Percentiles rank a stretch among this genome's conserved stretches.
phyloP scores from a whole-genome alignment of 345 rosid genomes.

The Limnanthes douglasii region DNA sequence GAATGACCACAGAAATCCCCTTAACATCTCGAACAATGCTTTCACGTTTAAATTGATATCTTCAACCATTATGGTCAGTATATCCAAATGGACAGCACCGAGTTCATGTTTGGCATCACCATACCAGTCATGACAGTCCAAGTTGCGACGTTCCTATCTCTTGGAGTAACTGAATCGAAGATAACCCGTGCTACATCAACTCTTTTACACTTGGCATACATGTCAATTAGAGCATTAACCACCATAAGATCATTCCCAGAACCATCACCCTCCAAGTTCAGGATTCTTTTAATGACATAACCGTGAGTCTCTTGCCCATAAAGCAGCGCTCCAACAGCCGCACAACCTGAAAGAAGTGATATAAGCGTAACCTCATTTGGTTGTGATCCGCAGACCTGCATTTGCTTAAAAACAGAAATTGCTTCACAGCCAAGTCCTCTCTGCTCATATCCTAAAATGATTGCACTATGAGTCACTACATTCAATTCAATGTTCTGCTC shows the following conservation, averaged over 20 bases:
- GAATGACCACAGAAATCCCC: conserved; percentile 73
- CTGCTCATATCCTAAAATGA: conserved; percentile 77
- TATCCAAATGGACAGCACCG: too few species aligned
- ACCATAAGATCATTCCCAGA: conserved; percentile 37
- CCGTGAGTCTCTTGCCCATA: conserved; percentile 71
- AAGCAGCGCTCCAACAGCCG: conserved; percentile 47
- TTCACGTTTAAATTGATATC: conserved; percentile 91
- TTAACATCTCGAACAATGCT: conserved; percentile 85
- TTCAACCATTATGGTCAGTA: too few species aligned
- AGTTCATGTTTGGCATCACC: conserved; percentile 78
- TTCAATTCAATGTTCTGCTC: conserved; percentile 38
- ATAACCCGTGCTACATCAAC: conserved; percentile 24
- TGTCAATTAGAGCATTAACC: conserved; percentile 57
- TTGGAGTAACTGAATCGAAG: conserved; percentile 30
- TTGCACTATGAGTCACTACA: conserved; percentile 83
- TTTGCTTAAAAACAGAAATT: conserved; percentile 46
- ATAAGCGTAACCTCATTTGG: conserved; percentile 65
- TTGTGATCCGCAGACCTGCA: conserved; percentile 30
- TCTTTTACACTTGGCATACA: conserved; percentile 63
- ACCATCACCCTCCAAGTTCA: conserved; percentile 17
- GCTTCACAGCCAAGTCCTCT: conserved; percentile 57
- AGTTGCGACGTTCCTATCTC: conserved; percentile 50
- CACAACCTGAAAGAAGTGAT: conserved; percentile 79
- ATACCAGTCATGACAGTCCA: conserved; percentile 82
- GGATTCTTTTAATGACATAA: conserved; percentile 39